Conservation (phyloP, 2,329 filamentous ascomycete genomes). For the Aspergillus cejpii region DNA sequence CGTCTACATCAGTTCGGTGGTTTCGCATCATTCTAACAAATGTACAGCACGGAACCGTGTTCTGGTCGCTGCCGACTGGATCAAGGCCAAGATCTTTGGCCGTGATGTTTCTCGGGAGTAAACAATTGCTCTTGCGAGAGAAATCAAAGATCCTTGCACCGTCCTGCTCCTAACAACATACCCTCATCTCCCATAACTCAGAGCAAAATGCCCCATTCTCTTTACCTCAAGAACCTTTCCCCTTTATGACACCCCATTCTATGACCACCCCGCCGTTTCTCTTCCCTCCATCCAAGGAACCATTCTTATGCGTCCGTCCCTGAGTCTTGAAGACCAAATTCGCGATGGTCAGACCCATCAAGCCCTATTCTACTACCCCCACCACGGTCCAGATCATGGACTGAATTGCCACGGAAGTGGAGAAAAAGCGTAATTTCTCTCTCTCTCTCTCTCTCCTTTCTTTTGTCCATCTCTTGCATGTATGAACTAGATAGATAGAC, state of each 20-base stretch:
- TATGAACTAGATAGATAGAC: conserved; percentile 28
- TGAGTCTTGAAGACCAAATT: no score
- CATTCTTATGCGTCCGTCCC: neutral
- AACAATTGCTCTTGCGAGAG: conserved; percentile 13
- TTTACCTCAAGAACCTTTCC: neutral
- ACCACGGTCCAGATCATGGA: neutral
- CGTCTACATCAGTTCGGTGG: neutral
- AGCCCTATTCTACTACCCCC: neutral
- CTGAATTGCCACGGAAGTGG: neutral
- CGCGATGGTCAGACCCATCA: neutral
- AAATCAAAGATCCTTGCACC: no score
- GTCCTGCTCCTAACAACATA: no score
- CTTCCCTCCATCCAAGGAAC: neutral
- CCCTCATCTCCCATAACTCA: conserved; percentile 9
- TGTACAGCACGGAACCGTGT: conserved; percentile 78
- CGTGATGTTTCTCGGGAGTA: conserved; percentile 66
- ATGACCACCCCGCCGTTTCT: neutral
- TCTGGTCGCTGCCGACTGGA: conserved; percentile 87
- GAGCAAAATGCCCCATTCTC: neutral
- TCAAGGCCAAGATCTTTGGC: conserved; percentile 94
- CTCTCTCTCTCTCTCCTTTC: conserved; percentile 8
- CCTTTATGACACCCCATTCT: neutral
- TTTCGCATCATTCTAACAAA: conserved; percentile 10
- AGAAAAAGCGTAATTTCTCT: conserved; percentile 9
- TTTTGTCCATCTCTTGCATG: conserved; percentile 15